Evolutionary conservation across 345 rosid genomes (phyloP).

Genomic region (Aethionema arabicum): DNA sequence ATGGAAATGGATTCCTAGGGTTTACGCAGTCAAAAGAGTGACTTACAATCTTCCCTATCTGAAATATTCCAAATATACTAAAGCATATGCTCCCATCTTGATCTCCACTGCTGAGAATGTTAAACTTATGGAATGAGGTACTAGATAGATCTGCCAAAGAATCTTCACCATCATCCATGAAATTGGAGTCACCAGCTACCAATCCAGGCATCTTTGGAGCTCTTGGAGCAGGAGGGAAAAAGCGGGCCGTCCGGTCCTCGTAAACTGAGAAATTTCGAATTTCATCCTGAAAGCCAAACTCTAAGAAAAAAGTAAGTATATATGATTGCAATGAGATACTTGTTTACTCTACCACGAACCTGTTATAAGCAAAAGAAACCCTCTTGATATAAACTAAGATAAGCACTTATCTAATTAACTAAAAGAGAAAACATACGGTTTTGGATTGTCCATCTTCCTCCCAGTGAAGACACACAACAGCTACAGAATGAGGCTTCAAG

Average conservation of each 20-base stretch:
- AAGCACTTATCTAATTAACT: slow-evolving; percentile 2
- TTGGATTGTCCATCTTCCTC: slow-evolving; percentile 63
- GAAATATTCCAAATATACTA: slow-evolving; percentile 90
- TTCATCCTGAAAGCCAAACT: slow-evolving; percentile 47
- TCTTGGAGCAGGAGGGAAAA: slow-evolving; percentile 91
- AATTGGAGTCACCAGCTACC: slow-evolving; percentile 76
- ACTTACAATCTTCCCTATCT: slow-evolving; percentile 88
- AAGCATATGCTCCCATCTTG: slow-evolving; percentile 82
- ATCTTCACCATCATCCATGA: slow-evolving; percentile 81
- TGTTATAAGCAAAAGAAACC: neutral
- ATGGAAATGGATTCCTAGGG: neutral
- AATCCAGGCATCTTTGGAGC: slow-evolving; percentile 77
- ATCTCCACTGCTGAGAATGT: slow-evolving; percentile 85
- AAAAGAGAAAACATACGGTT: slow-evolving; percentile 40
- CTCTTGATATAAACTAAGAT: neutral
- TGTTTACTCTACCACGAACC: neutral
- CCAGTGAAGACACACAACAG: slow-evolving; percentile 85
- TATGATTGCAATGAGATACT: neutral
- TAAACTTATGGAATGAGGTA: slow-evolving; percentile 76
- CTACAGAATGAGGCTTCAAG: slow-evolving; percentile 67
- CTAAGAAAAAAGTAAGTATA: neutral
- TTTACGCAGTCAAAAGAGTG: slow-evolving; percentile 12
- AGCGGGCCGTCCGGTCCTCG: slow-evolving; percentile 85
- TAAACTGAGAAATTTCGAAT: slow-evolving; percentile 42
- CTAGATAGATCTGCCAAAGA: slow-evolving; percentile 74